These are phyloP conservation scores for Apiotrichum siamense DNA, from an alignment of 1,284 basidiomycete species.

Conservation along the genomic window DNA sequence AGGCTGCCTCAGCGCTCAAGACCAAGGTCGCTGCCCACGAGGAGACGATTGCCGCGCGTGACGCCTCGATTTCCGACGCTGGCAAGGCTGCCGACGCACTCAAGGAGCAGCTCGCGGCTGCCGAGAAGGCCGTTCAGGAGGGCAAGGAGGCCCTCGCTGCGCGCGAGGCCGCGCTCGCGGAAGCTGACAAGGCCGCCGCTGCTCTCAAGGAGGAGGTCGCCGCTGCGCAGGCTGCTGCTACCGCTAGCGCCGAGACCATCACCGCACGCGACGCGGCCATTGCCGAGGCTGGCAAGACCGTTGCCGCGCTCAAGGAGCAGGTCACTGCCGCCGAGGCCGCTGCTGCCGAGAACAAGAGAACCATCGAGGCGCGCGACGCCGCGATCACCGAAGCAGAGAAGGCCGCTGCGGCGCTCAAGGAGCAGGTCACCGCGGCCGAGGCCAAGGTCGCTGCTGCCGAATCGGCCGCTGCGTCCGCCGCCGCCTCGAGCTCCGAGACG, in stretches of 20 bases:
- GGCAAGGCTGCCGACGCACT: neutral
- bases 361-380: neutral
- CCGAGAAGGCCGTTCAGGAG: neutral
- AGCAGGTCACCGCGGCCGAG: neutral
- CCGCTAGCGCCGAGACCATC: neutral
- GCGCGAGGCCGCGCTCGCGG: neutral
- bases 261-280: slow-evolving; percentile 19
- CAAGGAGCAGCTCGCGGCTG: neutral
- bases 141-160: neutral
- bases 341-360: neutral
- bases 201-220: neutral
- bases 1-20: neutral
- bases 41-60: slow-evolving; percentile 8
- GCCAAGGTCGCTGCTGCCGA: neutral
- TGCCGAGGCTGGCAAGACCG: slow-evolving; percentile 10
- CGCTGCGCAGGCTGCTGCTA: neutral
- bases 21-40: slow-evolving; percentile 7
- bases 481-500: neutral
- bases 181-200: neutral
- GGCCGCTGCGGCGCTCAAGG: neutral
- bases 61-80: neutral
- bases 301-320: slow-evolving; percentile 10
- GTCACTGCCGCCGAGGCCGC: neutral
- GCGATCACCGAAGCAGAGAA: neutral
- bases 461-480: neutral